Percentiles rank a stretch among this genome's conserved stretches.
Evolutionary conservation across 208 protist genomes (phyloP).

Genomic region (Sergeia podlipaevii): DNA sequence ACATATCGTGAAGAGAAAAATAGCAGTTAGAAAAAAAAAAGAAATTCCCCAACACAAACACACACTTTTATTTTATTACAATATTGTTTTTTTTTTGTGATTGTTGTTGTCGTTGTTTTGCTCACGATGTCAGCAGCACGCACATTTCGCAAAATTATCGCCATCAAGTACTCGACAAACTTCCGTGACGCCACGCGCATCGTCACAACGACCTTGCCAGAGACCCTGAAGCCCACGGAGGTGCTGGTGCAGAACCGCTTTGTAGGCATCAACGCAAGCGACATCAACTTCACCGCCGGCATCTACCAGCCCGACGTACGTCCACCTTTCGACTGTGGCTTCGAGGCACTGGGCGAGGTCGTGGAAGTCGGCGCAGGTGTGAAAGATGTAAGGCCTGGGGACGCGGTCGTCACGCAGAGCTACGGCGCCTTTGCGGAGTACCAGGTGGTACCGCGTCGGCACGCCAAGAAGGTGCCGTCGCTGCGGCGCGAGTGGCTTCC

Average conservation of each 20-base stretch:
- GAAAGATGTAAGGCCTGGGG: conserved; percentile 35
- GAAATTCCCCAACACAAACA: neutral
- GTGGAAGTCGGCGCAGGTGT: conserved; percentile 43
- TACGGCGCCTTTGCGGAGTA: conserved; percentile 85
- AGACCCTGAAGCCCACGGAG: conserved; percentile 46
- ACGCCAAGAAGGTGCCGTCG: conserved; percentile 44
- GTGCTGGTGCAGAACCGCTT: conserved; percentile 74
- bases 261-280: conserved; percentile 87
- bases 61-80: conserved; percentile 3
- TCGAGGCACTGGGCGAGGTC: conserved; percentile 82
- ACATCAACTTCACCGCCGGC: conserved; percentile 87
- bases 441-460: conserved; percentile 46
- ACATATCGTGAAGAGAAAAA: too few relatives aligned
- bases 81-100: neutral
- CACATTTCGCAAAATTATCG: conserved; percentile 63
- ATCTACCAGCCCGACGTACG: conserved; percentile 68
- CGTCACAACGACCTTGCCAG: conserved; percentile 22
- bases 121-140: conserved; percentile 9
- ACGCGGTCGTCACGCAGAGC: conserved; percentile 63
- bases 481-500: conserved; percentile 54
- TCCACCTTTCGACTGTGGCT: conserved; percentile 84
- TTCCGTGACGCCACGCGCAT: conserved; percentile 63
- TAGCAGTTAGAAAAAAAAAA: neutral
- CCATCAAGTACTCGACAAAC: conserved; percentile 51
- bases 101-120: neutral